phyloP scores from a whole-genome alignment of 306 rosid genomes.

The Delonix regia region DNA sequence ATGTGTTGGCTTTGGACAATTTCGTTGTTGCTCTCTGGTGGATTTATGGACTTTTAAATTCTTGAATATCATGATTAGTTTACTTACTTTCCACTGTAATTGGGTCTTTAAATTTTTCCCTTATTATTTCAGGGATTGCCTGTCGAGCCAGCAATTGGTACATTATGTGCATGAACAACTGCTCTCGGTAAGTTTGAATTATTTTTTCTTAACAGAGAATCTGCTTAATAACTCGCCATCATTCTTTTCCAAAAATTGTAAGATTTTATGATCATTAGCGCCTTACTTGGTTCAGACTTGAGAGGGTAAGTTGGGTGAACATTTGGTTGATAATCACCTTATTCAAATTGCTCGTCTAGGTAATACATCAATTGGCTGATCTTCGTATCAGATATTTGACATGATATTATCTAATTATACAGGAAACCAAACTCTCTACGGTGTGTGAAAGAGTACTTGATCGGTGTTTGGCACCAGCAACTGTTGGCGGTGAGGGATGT shows the following conservation, averaged over 20 bases:
- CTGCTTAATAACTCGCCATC: not conserved
- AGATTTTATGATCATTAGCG: constrained; percentile 17
- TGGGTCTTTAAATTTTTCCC: constrained; percentile 3
- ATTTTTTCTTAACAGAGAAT: constrained; percentile 3
- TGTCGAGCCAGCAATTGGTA: constrained; percentile 94
- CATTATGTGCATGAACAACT: constrained; percentile 80
- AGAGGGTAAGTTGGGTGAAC: not conserved
- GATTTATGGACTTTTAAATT: not conserved
- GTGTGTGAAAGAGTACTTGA: constrained; percentile 89
- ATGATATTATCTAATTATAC: constrained; percentile 25
- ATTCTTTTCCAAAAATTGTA: not conserved
- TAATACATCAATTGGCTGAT: not conserved
- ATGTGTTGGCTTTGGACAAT: not conserved
- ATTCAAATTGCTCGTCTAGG: not conserved
- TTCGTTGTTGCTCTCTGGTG: not conserved
- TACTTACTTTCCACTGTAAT: not conserved
- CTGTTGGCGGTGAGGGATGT: constrained; percentile 83
- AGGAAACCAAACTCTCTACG: constrained; percentile 78
- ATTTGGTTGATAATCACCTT: not conserved
- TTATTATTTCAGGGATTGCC: constrained; percentile 85
- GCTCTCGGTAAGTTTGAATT: constrained; percentile 51
- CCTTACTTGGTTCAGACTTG: not conserved
- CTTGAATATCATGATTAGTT: not conserved
- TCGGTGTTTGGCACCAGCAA: constrained; percentile 90
- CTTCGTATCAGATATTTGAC: constrained; percentile 8